These are phyloP conservation scores for Podaxis pistillaris DNA, from an alignment of 768 basidiomycete genomes.

Conservation along the genomic window DNA sequence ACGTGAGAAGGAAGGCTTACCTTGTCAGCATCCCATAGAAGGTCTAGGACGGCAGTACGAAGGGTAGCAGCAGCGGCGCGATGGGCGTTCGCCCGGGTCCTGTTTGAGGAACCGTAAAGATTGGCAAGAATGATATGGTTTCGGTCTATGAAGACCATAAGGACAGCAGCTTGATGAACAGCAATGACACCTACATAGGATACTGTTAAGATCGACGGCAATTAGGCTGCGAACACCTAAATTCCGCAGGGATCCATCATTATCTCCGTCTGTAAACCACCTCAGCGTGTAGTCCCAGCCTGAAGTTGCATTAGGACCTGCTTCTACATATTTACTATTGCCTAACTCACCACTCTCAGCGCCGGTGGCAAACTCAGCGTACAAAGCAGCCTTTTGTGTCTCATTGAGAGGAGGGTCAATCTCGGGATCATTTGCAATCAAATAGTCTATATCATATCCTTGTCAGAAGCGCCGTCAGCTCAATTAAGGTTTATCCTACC, in stretches of 20 bases:
- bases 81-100: slow-evolving; percentile 47
- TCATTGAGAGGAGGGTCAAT: slow-evolving; percentile 57
- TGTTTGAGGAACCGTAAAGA: slow-evolving; percentile 54
- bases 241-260: slow-evolving; percentile 55
- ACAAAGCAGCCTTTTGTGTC: slow-evolving; percentile 59
- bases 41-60: slow-evolving; percentile 74
- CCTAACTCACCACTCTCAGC: slow-evolving; percentile 69
- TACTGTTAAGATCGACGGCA: slow-evolving; percentile 80
- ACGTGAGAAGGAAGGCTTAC: slow-evolving; percentile 22
- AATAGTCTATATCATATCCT: slow-evolving; percentile 55
- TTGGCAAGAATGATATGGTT: slow-evolving; percentile 58
- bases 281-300: slow-evolving; percentile 57
- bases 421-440: slow-evolving; percentile 67
- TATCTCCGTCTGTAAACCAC: slow-evolving; percentile 38
- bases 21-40: slow-evolving; percentile 80
- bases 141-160: slow-evolving; percentile 46
- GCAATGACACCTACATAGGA: slow-evolving; percentile 60
- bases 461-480: not conserved
- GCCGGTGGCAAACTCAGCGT: slow-evolving; percentile 83
- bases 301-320: not conserved
- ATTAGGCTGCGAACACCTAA: slow-evolving; percentile 70
- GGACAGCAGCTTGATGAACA: not conserved
- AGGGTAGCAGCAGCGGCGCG: slow-evolving; percentile 52
- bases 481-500: slow-evolving; percentile 35
- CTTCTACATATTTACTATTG: slow-evolving; percentile 13